Conservation (phyloP, 2,329 filamentous ascomycete species). For the Bipolaris zeicola region DNA sequence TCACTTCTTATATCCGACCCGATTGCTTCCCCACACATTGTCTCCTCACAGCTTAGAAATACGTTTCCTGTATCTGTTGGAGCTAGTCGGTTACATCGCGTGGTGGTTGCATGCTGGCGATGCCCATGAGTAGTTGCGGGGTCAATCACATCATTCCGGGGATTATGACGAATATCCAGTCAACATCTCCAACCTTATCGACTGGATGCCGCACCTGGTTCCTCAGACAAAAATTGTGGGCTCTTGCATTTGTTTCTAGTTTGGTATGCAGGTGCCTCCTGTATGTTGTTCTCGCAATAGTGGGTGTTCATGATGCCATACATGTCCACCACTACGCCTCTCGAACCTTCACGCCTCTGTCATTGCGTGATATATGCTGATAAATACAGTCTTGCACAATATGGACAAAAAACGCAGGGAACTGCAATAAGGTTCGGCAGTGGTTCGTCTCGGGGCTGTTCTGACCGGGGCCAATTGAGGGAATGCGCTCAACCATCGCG, state of each 20-base stretch:
- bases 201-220: constrained; percentile 5
- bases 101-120: constrained; percentile 11
- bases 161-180: constrained; percentile 40
- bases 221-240: background rate
- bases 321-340: constrained; percentile 22
- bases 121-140: constrained; percentile 36
- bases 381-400: constrained; percentile 1
- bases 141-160: constrained; percentile 44
- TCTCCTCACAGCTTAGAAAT: constrained; percentile 21
- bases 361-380: constrained; percentile 7
- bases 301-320: constrained; percentile 30
- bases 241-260: background rate
- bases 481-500: background rate
- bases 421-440: background rate
- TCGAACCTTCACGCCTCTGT: background rate
- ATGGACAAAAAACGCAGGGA: background rate
- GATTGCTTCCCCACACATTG: constrained; percentile 8
- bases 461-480: background rate
- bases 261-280: background rate
- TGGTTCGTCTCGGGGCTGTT: background rate
- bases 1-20: constrained; percentile 22
- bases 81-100: constrained; percentile 5
- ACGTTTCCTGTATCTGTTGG: background rate
- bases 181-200: constrained; percentile 32
- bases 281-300: background rate